Conservation (phyloP, 2,329 filamentous ascomycete species). For the Ceratocystis albifundus region DNA sequence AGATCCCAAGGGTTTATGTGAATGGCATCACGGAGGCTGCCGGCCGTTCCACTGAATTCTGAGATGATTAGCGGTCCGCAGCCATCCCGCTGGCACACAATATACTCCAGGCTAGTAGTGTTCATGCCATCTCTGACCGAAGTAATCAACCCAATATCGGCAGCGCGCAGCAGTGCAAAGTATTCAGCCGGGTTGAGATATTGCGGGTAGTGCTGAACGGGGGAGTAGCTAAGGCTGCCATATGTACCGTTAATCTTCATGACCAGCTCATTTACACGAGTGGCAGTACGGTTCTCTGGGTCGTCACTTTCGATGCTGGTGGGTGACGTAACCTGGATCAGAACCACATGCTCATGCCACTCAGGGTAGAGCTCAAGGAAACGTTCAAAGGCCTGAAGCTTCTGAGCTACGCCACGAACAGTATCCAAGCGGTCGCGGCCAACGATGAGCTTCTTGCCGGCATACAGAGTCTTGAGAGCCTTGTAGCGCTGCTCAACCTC, state of each 20-base stretch:
- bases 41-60: slow-evolving; percentile 90
- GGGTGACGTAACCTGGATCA: slow-evolving; percentile 90
- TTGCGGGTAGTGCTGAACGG: slow-evolving; percentile 89
- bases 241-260: slow-evolving; percentile 84
- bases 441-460: slow-evolving; percentile 89
- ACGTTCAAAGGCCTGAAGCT: slow-evolving; percentile 84
- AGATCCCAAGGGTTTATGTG: slow-evolving; percentile 97
- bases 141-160: slow-evolving; percentile 86
- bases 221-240: slow-evolving; percentile 77
- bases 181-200: slow-evolving; percentile 86
- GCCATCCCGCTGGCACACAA: slow-evolving; percentile 78
- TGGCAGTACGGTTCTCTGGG: slow-evolving; percentile 67
- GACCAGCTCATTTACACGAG: slow-evolving; percentile 80
- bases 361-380: slow-evolving; percentile 85
- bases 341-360: slow-evolving; percentile 81
- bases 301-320: slow-evolving; percentile 70
- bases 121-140: slow-evolving; percentile 97
- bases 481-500: slow-evolving; percentile 59
- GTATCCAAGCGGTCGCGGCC: slow-evolving; percentile 89
- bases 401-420: slow-evolving; percentile 87
- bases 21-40: slow-evolving; percentile 71
- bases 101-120: slow-evolving; percentile 88
- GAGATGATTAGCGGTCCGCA: slow-evolving; percentile 85
- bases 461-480: slow-evolving; percentile 63
- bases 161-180: slow-evolving; percentile 80